A percentile compares a stretch with the other conserved stretches of the same genome.
phyloP scores from a whole-genome alignment of 1,284 basidiomycete genomes.

The Ceratobasidium papillatum region DNA sequence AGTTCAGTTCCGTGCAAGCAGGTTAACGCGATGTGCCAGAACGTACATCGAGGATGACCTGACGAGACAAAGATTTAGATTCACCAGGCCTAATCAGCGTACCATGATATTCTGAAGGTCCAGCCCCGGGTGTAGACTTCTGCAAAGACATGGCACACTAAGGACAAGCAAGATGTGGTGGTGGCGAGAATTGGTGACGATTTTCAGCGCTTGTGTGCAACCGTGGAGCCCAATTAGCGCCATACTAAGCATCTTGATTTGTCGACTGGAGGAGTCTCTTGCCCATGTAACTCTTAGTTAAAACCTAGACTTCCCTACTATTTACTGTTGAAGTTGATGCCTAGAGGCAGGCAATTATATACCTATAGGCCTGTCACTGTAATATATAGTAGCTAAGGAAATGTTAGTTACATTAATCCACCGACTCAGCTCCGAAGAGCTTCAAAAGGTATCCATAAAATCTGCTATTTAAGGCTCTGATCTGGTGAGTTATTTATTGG shows the following conservation, averaged over 20 bases:
- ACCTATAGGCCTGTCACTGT: no score
- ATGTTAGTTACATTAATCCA: no score
- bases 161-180: no score
- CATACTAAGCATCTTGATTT: neutral
- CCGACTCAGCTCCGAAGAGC: no score
- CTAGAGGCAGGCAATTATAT: no score
- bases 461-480: no score
- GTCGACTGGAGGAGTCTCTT: neutral
- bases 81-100: conserved; percentile 25
- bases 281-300: neutral
- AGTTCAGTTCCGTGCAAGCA: conserved; percentile 35
- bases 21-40: neutral
- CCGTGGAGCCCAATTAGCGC: conserved; percentile 3
- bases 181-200: neutral
- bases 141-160: conserved; percentile 17
- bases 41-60: conserved; percentile 70
- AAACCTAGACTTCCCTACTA: no score
- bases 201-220: neutral
- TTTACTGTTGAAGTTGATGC: no score
- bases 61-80: conserved; percentile 48
- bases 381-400: no score
- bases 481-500: no score
- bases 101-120: conserved; percentile 29
- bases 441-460: no score
- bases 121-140: neutral